Evolutionary conservation across 2,329 filamentous ascomycete genomes (phyloP).

Genomic region (Aspergillus texensis): DNA sequence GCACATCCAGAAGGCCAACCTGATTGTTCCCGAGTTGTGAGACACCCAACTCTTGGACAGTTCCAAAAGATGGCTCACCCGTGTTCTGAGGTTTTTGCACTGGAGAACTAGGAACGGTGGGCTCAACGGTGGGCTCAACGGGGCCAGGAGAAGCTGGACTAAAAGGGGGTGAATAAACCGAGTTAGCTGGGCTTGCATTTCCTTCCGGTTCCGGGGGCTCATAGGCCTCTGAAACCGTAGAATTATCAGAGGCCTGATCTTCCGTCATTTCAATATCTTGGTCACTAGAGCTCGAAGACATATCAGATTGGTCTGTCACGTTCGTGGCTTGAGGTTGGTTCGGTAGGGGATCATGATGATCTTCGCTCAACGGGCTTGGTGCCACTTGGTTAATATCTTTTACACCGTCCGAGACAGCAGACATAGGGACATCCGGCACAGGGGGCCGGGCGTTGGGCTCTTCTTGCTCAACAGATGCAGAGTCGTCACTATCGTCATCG

Average conservation of each 20-base stretch:
- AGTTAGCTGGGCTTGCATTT: conserved; percentile 28
- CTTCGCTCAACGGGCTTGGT: background rate
- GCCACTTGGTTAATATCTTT: conserved; percentile 10
- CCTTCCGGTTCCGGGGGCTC: conserved; percentile 55
- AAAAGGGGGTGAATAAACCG: conserved; percentile 45
- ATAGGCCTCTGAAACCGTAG: conserved; percentile 54
- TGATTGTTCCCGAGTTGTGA: conserved; percentile 26
- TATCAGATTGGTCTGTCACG: conserved; percentile 8
- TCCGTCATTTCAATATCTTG: conserved; percentile 14
- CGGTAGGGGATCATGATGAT: conserved; percentile 12
- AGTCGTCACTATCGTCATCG: conserved; percentile 21
- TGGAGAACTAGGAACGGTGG: conserved; percentile 24
- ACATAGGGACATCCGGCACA: background rate
- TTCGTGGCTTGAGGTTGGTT: conserved; percentile 9
- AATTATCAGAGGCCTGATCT: conserved; percentile 28
- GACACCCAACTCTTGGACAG: conserved; percentile 30
- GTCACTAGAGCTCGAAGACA: conserved; percentile 8
- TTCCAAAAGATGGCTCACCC: conserved; percentile 36
- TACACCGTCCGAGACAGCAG: background rate
- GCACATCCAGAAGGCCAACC: conserved; percentile 36
- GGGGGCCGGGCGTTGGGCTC: conserved; percentile 9
- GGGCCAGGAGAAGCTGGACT: conserved; percentile 43
- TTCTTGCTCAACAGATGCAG: conserved; percentile 20
- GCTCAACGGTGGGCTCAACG: conserved; percentile 33
- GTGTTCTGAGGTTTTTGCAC: conserved; percentile 22